Evolutionary conservation across 1,139 yeast genomes (phyloP).

Genomic region (Suhomyces bokatorum): DNA sequence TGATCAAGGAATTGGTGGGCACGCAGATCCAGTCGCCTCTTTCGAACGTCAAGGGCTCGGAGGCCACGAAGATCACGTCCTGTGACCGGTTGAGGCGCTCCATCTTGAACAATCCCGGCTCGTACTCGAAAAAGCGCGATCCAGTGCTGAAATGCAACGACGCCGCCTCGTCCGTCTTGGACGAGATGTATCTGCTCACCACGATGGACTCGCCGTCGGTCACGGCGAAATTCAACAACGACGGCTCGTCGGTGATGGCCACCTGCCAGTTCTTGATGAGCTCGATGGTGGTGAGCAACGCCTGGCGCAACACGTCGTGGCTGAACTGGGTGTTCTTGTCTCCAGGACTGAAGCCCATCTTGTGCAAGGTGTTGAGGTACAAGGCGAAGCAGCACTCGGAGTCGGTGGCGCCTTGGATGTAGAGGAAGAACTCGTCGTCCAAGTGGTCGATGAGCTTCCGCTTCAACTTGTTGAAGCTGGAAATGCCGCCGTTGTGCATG

Average conservation of each 20-base stretch:
- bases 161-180: conserved; percentile 92
- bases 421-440: conserved; percentile 75
- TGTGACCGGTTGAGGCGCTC: conserved; percentile 90
- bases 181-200: conserved; percentile 84
- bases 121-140: conserved; percentile 83
- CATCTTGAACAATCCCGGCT: conserved; percentile 90
- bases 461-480: conserved; percentile 72
- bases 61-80: conserved; percentile 93
- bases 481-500: conserved; percentile 95
- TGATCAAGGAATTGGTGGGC: conserved; percentile 86
- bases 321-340: conserved; percentile 37
- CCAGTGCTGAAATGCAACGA: conserved; percentile 94
- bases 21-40: conserved; percentile 97
- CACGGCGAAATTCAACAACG: conserved; percentile 87
- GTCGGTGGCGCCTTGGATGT: conserved; percentile 91
- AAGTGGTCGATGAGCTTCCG: conserved; percentile 69
- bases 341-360: conserved; percentile 73
- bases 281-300: conserved; percentile 72
- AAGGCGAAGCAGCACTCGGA: conserved; percentile 94
- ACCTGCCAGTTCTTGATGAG: conserved; percentile 68
- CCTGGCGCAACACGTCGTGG: conserved; percentile 62
- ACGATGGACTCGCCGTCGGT: conserved; percentile 92
- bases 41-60: conserved; percentile 95
- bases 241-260: conserved; percentile 62
- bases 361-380: conserved; percentile 72